phyloP scores from a whole-genome alignment of 2,329 filamentous ascomycete species.

The Esteya vermicola region DNA sequence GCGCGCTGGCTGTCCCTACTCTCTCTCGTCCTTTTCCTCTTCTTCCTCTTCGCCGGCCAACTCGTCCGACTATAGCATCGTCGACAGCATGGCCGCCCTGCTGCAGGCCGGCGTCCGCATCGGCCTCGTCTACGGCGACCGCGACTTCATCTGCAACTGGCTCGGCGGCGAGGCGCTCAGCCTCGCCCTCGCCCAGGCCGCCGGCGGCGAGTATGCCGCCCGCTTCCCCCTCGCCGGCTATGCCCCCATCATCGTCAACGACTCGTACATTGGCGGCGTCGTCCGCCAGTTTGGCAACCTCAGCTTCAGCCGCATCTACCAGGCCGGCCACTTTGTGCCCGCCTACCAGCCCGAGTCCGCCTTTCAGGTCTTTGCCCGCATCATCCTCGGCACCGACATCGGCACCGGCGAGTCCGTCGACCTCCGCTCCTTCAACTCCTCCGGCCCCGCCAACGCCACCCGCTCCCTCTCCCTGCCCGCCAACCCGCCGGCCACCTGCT shows the following conservation, averaged over 20 bases:
- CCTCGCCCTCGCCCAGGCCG: slow-evolving; percentile 40
- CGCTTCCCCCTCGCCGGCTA: slow-evolving; percentile 57
- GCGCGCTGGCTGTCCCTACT: slow-evolving; percentile 37
- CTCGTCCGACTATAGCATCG: too few relatives aligned
- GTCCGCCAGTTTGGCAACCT: slow-evolving; percentile 67
- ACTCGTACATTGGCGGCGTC: slow-evolving; percentile 52
- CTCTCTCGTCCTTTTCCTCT: too few relatives aligned
- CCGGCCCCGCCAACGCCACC: slow-evolving; percentile 10
- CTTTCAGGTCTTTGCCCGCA: slow-evolving; percentile 45
- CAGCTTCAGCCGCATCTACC: slow-evolving; percentile 51
- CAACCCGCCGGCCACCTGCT: slow-evolving; percentile 25
- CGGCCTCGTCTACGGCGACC: slow-evolving; percentile 55
- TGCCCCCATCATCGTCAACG: slow-evolving; percentile 54
- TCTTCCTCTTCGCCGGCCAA: too few relatives aligned
- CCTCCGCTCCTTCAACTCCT: slow-evolving; percentile 27
- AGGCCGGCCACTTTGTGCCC: slow-evolving; percentile 49
- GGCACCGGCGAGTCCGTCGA: slow-evolving; percentile 39
- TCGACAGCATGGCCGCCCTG: slow-evolving; percentile 44
- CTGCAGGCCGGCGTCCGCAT: slow-evolving; percentile 51
- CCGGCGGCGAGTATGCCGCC: slow-evolving; percentile 29
- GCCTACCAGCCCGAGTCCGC: slow-evolving; percentile 47
- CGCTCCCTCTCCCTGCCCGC: slow-evolving; percentile 12
- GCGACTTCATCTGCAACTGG: slow-evolving; percentile 54
- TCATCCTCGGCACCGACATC: slow-evolving; percentile 39
- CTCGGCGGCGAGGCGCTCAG: slow-evolving; percentile 64